Percentiles rank a stretch among this genome's conserved stretches.
These are phyloP conservation scores for Exophiala oligosperma DNA, from an alignment of 2,329 filamentous ascomycete species.

Conservation along the genomic window DNA sequence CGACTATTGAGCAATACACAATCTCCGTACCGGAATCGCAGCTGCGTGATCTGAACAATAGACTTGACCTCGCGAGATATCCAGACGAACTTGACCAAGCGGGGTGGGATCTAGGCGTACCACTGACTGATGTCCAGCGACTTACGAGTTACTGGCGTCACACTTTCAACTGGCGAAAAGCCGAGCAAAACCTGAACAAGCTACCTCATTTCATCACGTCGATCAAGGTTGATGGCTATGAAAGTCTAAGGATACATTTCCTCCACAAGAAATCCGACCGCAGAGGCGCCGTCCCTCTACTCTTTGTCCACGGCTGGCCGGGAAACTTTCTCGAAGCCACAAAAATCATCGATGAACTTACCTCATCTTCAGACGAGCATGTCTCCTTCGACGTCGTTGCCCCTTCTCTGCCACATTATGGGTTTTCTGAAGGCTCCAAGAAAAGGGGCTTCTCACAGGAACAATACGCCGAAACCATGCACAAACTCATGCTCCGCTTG, in stretches of 20 bases:
- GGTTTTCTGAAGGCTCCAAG: conserved; percentile 15
- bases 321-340: conserved; percentile 26
- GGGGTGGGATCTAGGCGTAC: conserved; percentile 42
- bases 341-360: conserved; percentile 46
- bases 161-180: conserved; percentile 38
- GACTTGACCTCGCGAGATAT: conserved; percentile 38
- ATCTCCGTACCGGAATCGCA: conserved; percentile 37
- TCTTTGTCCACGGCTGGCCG: conserved; percentile 28
- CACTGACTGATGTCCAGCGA: conserved; percentile 40
- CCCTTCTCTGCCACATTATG: conserved; percentile 21
- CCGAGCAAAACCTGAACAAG: conserved; percentile 38
- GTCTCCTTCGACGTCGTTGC: conserved; percentile 23
- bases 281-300: conserved; percentile 26
- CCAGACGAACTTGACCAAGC: conserved; percentile 43
- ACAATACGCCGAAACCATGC: conserved; percentile 53
- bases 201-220: conserved; percentile 39
- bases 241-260: conserved; percentile 40
- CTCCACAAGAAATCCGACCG: conserved; percentile 34
- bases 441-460: conserved; percentile 58
- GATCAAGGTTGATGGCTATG: conserved; percentile 41
- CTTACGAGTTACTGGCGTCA: conserved; percentile 38
- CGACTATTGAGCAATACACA: conserved; percentile 29
- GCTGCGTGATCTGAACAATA: conserved; percentile 36
- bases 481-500: conserved; percentile 25
- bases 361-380: conserved; percentile 5